These are phyloP conservation scores for Neofusicoccum cordaticola DNA, from an alignment of 2,329 filamentous ascomycete species.

Conservation along the genomic window DNA sequence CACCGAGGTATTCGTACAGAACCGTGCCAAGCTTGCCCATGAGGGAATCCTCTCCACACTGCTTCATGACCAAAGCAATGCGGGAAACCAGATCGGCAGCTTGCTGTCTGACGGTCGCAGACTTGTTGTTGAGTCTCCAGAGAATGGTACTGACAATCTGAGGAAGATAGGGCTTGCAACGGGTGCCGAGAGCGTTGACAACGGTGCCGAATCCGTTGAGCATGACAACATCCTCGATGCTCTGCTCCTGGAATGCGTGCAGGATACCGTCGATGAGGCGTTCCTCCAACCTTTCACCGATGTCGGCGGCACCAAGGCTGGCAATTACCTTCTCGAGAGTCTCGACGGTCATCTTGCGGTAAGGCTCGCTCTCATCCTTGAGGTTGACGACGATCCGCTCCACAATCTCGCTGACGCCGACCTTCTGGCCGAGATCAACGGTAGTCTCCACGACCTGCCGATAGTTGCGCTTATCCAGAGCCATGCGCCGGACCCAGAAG, in stretches of 20 bases:
- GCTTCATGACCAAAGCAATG: constrained; percentile 98
- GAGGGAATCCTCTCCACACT: constrained; percentile 91
- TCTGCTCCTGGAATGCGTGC: constrained; percentile 96
- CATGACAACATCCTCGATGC: constrained; percentile 91
- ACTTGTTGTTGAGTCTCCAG: constrained; percentile 97
- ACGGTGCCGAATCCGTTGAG: constrained; percentile 97
- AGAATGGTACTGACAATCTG: constrained; percentile 97
- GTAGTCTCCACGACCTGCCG: constrained; percentile 97
- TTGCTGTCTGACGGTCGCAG: constrained; percentile 92
- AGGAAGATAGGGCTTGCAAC: constrained; percentile 93
- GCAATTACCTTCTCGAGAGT: constrained; percentile 96
- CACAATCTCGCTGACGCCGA: constrained; percentile 93
- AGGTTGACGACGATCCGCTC: constrained; percentile 91
- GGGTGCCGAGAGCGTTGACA: constrained; percentile 87
- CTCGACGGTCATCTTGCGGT: constrained; percentile 98
- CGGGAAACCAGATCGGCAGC: constrained; percentile 94
- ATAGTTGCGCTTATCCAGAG: constrained; percentile 95
- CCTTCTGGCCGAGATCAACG: constrained; percentile 94
- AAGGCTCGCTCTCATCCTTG: constrained; percentile 96
- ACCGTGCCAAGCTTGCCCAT: constrained; percentile 95
- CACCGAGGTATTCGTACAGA: constrained; percentile 95
- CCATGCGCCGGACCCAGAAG: constrained; percentile 98
- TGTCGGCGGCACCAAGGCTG: constrained; percentile 87
- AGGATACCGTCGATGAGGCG: constrained; percentile 92
- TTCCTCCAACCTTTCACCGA: constrained; percentile 89